Percentiles rank a stretch among this genome's conserved stretches.
phyloP scores from a whole-genome alignment of 306 rosid species.

The Castanea sativa region DNA sequence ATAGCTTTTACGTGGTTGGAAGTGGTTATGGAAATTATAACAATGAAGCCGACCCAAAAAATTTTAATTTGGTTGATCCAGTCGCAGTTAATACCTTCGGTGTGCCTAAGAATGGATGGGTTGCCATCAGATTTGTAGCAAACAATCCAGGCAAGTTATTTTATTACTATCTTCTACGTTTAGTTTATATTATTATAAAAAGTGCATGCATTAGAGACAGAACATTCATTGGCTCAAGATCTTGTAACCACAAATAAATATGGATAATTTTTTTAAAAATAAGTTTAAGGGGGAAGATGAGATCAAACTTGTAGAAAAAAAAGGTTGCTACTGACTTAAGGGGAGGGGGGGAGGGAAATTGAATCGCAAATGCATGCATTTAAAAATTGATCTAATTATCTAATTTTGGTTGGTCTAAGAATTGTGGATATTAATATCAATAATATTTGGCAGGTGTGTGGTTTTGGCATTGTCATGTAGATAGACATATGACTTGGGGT shows the following conservation, averaged over 20 bases:
- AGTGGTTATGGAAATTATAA: background rate
- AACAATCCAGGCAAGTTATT: slow-evolving; percentile 23
- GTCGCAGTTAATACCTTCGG: slow-evolving; percentile 21
- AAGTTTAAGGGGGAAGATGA: too few relatives aligned
- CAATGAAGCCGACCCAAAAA: slow-evolving; percentile 12
- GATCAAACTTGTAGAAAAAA: too few relatives aligned
- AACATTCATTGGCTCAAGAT: too few relatives aligned
- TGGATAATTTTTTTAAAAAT: too few relatives aligned
- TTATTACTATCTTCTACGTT: background rate
- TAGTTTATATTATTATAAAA: background rate
- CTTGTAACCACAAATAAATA: too few relatives aligned
- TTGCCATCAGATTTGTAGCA: background rate
- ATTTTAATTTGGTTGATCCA: slow-evolving; percentile 36
- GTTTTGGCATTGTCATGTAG: background rate
- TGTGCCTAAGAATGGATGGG: slow-evolving; percentile 30
- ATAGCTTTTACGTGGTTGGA: background rate
- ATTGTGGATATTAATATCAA: background rate
- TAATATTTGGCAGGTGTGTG: background rate
- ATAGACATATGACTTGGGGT: background rate
- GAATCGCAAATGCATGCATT: too few relatives aligned
- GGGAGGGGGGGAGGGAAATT: too few relatives aligned
- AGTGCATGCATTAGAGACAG: too few relatives aligned
- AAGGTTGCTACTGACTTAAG: too few relatives aligned
- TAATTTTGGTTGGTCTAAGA: too few relatives aligned
- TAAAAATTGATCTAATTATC: too few relatives aligned